phyloP scores from a whole-genome alignment of 179 eudicot species.

The Silene vulgaris region DNA sequence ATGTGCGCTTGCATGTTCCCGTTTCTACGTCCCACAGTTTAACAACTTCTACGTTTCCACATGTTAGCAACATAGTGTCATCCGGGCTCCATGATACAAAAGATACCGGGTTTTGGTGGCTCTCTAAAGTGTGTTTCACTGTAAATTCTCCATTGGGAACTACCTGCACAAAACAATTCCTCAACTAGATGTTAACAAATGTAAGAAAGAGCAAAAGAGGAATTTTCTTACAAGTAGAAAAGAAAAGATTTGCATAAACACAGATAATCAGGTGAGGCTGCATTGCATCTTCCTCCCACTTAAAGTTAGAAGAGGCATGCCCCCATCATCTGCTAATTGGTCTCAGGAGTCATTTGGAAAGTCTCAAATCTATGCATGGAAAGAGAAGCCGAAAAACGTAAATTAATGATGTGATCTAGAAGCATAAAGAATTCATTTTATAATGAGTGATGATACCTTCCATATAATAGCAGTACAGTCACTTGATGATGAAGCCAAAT shows the following conservation, averaged over 20 bases:
- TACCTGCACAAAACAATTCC: constrained; percentile 42
- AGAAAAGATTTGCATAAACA: constrained; percentile 3
- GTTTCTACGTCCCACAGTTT: constrained; percentile 90
- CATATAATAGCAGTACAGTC: constrained; percentile 91
- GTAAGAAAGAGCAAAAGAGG: constrained; percentile 7
- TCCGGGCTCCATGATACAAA: constrained; percentile 96
- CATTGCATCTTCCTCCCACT: constrained; percentile 29
- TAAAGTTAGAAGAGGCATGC: constrained; percentile 28
- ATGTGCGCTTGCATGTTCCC: constrained; percentile 78
- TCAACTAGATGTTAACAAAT: constrained; percentile 15
- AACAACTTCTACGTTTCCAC: constrained; percentile 79
- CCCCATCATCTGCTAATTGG: constrained; percentile 25
- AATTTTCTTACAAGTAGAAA: constrained; percentile 11
- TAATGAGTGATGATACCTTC: constrained; percentile 51
- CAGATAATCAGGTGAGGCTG: constrained; percentile 25
- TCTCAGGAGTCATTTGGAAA: constrained; percentile 20
- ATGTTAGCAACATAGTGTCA: constrained; percentile 81
- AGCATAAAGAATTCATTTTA: neutral
- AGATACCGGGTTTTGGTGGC: constrained; percentile 79
- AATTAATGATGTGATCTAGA: constrained; percentile 15
- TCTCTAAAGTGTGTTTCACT: constrained; percentile 48
- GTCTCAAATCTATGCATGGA: constrained; percentile 23
- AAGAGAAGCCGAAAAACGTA: constrained; percentile 17
- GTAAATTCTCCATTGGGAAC: constrained; percentile 46
- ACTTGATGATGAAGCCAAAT: constrained; percentile 82